Percentiles rank a stretch among this genome's conserved stretches.
phyloP scores from a whole-genome alignment of 1,284 basidiomycete genomes.

The Kwoniella shivajii region DNA sequence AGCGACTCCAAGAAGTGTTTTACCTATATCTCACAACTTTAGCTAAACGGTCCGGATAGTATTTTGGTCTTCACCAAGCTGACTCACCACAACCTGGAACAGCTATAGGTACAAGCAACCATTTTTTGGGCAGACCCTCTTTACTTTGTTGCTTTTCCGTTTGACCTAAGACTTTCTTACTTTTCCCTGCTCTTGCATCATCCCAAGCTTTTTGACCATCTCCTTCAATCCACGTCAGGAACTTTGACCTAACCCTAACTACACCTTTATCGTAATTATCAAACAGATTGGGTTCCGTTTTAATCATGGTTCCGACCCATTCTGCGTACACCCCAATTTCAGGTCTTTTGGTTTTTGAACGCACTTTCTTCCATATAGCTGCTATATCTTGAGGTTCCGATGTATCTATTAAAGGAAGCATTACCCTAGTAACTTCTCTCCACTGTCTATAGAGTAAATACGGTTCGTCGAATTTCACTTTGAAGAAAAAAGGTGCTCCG shows the following conservation, averaged over 20 bases:
- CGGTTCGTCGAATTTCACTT: conserved; percentile 98
- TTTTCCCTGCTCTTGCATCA: conserved; percentile 54
- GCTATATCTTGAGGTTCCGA: conserved; percentile 15
- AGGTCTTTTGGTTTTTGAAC: conserved; percentile 46
- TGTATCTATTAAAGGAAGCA: conserved; percentile 59
- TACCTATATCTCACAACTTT: conserved; percentile 61
- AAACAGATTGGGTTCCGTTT: conserved; percentile 66
- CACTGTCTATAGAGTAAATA: conserved; percentile 99
- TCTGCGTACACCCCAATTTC: conserved; percentile 55
- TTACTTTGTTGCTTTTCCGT: conserved; percentile 10
- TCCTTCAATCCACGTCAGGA: conserved; percentile 70
- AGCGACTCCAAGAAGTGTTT: conserved; percentile 83
- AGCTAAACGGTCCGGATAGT: neutral
- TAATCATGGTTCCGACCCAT: conserved; percentile 63
- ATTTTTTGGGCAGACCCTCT: conserved; percentile 63
- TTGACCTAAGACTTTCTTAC: conserved; percentile 22
- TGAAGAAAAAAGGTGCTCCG: conserved; percentile 95
- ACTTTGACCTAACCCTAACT: conserved; percentile 77
- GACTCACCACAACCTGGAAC: conserved; percentile 86
- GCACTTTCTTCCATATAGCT: conserved; percentile 44
- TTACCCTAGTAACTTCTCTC: conserved; percentile 85
- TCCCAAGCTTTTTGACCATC: conserved; percentile 58
- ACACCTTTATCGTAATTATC: conserved; percentile 69
- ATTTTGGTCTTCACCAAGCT: neutral
- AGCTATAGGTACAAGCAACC: conserved; percentile 82